Evolutionary conservation across 208 protist genomes (phyloP), one percentile per base, ranked within the genome.

Genomic region (Crithidia thermophila): DNA sequence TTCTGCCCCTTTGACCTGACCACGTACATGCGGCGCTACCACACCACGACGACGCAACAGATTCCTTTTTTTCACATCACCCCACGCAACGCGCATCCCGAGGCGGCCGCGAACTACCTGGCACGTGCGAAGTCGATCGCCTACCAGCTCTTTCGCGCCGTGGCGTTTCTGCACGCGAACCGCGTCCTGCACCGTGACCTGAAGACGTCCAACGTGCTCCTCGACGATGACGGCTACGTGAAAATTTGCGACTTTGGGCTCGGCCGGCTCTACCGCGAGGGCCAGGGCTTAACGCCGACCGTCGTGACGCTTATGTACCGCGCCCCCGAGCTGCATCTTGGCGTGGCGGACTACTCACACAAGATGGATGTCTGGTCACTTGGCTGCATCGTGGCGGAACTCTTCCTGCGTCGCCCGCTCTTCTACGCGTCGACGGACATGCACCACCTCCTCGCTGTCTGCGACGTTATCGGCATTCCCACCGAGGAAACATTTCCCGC

Each of bases 301-400:
- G 96, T 97, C 5, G 94, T 98, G 27, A 99, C 98, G n/a, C 80
- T 97, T 23, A 98, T 98, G 94, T 99, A 98, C 70, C 90, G 96
- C 25, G 91, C 97, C 1, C 97, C 97, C 14, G 97, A 99, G 79
- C 67, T 98, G 18, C 84, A 97, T 56, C 86, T 98, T 37, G 93
- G 94, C 40, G 55, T 90, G 11, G 46, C 51, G 11, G 87, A 93
- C 72, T 94, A 95, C 63, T 97, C 94, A 1, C 88, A 96, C 43
- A 80, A 91, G 21, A 94, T 99, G 73, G 97, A 98, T 77, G 83
- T 98, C 18, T 99, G 96, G 97, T 98, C 95, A 13, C 61, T 87
- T 5, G 98, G 95, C 18, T 99, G 98, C 85, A 98, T 99, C 28
- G 77, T 99, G 36, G 98, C 97, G 4, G 98, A 99, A 81, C 73